Evolutionary conservation across 2,329 filamentous ascomycete species (phyloP), one percentile per base, ranked within the genome.

Genomic region (Sporothrix brasiliensis): DNA sequence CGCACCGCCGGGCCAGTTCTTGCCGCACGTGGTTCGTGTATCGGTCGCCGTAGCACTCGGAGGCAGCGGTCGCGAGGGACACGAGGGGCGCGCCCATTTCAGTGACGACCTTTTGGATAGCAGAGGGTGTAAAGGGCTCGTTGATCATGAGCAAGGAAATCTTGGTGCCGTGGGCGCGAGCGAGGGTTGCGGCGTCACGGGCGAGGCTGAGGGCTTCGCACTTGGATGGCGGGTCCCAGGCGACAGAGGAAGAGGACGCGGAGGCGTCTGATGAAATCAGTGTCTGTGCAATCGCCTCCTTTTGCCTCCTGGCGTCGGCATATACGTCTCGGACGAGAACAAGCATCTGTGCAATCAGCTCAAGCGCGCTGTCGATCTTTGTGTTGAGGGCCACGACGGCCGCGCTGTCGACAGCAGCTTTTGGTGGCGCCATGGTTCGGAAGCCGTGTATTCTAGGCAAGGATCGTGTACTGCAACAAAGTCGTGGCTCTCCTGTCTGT

Each of bases 121-220:
- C 94, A 0, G 89, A 89, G 0, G 92, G 89, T 0, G 93, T 95
- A 75, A 97, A 96, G 0, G 94, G 94, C 21, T 92, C 87, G 76
- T 92, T 97, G 76, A 96, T 91, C 1, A 95, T 87, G 14, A 98
- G 86, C 0, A 97, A 89, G 0, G 92, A 94, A 34, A 97, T 85
- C 73, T 97, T 97, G 6, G 93, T 97, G 1, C 90, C 87, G 77
- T 97, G 93, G 0, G 93, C 92, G 77, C 88, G 89, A 71, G 97
- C 87, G 5, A 96, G 84, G 34, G 85, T 87, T 0, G 92, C 87
- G 0, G 91, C 86, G 75, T 94, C 90, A 75, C 87, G 86, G 47
- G 94, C 88, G 71, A 94, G 85, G 16, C 88, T 81, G 30, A 97
- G 85, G 11, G 88, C 84, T 73, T 91, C 80, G 77, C 87, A 41